Evolutionary conservation across 2,329 filamentous ascomycete species (phyloP).

Genomic region (Penicillium sp.): DNA sequence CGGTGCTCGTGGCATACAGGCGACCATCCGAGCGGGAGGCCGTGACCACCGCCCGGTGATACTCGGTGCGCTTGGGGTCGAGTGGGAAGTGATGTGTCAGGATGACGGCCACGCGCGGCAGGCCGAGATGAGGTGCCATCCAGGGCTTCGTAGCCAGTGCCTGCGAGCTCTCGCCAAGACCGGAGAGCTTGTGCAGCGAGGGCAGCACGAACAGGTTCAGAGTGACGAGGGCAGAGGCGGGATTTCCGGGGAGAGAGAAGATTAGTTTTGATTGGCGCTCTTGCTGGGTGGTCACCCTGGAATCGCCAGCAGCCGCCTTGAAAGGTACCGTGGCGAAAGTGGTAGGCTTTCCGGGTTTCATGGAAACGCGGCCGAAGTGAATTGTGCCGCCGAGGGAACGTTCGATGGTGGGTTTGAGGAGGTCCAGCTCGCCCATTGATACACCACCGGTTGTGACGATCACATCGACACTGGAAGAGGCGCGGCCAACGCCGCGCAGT

Average conservation of each 20-base stretch:
- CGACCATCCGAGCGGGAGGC: constrained; percentile 59
- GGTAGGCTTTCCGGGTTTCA: constrained; percentile 98
- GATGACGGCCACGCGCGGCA: constrained; percentile 67
- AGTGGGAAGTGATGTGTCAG: constrained; percentile 68
- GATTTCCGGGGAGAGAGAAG: constrained; percentile 91
- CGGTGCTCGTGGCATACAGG: constrained; percentile 74
- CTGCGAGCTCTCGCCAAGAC: constrained; percentile 45
- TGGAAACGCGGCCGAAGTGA: constrained; percentile 90
- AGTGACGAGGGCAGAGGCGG: constrained; percentile 85
- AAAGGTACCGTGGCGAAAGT: constrained; percentile 86
- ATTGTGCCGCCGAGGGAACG: constrained; percentile 83
- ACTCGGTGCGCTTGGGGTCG: constrained; percentile 76
- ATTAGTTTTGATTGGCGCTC: constrained; percentile 63
- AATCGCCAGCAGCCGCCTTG: constrained; percentile 45
- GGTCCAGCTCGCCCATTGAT: constrained; percentile 95
- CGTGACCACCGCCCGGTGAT: constrained; percentile 75
- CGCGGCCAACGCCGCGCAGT: constrained; percentile 53
- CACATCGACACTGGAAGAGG: constrained; percentile 58
- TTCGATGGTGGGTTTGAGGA: constrained; percentile 94
- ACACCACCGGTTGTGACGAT: constrained; percentile 91
- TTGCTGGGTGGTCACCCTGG: constrained; percentile 39
- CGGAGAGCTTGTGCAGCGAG: constrained; percentile 70
- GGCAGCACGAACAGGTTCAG: constrained; percentile 93
- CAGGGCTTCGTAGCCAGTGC: constrained; percentile 18
- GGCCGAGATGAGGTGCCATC: constrained; percentile 57